A percentile compares a stretch with the other conserved stretches of the same genome.
phyloP scores from a whole-genome alignment of 345 rosid genomes.

The Turnera subulata region DNA sequence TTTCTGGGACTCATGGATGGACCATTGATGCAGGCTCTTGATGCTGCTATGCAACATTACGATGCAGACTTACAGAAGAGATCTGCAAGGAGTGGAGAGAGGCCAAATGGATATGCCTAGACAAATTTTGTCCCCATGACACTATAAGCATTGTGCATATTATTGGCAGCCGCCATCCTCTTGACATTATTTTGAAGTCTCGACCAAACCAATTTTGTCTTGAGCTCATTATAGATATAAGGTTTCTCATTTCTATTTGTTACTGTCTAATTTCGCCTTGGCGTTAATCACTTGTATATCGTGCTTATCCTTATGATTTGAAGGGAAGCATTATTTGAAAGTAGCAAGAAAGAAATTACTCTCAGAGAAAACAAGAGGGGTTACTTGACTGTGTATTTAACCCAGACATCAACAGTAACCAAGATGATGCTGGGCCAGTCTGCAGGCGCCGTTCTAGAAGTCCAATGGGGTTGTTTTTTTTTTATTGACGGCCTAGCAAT shows the following conservation, averaged over 20 bases:
- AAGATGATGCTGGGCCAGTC: no score
- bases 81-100: slow-evolving; percentile 15
- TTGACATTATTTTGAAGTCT: neutral
- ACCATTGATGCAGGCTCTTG: slow-evolving; percentile 20
- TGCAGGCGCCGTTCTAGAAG: no score
- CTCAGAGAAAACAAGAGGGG: no score
- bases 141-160: neutral
- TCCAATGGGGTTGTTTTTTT: no score
- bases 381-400: no score
- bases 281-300: neutral
- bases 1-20: neutral
- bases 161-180: neutral
- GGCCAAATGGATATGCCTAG: slow-evolving; percentile 27
- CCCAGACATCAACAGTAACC: no score
- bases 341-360: neutral
- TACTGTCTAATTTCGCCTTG: no score
- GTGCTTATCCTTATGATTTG: neutral
- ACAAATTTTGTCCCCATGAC: neutral
- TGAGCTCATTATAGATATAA: neutral
- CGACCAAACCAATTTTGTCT: slow-evolving; percentile 20
- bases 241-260: neutral
- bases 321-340: neutral
- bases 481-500: no score
- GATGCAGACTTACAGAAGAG: slow-evolving; percentile 33
- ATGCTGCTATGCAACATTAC: slow-evolving; percentile 34